Base-by-base conservation (phyloP, 164 flowering plant species). In the Stephania yunnanensis region DNA sequence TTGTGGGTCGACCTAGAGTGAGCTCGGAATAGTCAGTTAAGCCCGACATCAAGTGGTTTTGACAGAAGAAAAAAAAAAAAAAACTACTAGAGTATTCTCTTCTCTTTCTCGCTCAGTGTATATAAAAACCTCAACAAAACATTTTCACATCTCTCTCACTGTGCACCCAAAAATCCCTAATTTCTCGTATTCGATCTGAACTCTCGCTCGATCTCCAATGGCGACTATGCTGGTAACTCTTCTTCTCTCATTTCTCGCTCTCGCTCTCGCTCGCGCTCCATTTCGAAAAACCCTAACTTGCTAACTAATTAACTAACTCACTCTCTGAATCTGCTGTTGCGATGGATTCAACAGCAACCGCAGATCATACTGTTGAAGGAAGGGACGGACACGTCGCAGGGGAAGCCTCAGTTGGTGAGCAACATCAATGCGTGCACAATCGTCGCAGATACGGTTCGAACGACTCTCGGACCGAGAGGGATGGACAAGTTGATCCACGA, bases 401-500 rank as follows among this genome's bases (percentile, higher is more conserved):
- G 99, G 68, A 96, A 89, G 83, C 78, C 99, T 1, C 99, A 96
- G 83, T 83, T 96, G 68, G 82, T 96, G 17, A 92, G 98, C 87
- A 96, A 96, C 89, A 96, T 96, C 74, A 96, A 90, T 74, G 99
- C 99, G 1, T 92, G 97, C 83, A 87, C 87, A 9, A 90, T 85
- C 8, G 92, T 96, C 65, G 95, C 94, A 2, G 98, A 94, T 74
- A 85, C 82, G 6, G 95, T 94, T 5, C 80, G 99, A 1, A 86
- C 97, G n/a, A 96, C 99, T 6, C 89, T 96, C 4, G 99, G 99
- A 0, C 99, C 99, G 0, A 78, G 98, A 69, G 98, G 99, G 6
- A 96, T 94, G 99, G 99, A 96, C 84, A 94, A 96, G 85, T 84
- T 96, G 73, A 94, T 96, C 83, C 98, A 96, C 73, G 99, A 96